phyloP scores from a whole-genome alignment of 2,329 filamentous ascomycete genomes.

The Trichocomaceae sp. region DNA sequence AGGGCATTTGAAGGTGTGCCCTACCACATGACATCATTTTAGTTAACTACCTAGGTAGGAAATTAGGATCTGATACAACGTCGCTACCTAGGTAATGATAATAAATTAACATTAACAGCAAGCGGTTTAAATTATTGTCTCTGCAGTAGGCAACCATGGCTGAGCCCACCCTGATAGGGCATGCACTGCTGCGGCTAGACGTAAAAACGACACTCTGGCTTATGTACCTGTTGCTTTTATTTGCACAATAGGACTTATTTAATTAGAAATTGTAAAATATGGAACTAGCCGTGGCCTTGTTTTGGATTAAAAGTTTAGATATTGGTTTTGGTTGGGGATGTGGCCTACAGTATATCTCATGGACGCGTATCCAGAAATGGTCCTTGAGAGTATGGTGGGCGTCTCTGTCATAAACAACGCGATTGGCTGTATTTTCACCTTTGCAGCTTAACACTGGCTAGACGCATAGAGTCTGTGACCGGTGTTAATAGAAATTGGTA shows the following conservation, averaged over 20 bases:
- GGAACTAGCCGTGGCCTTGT: conserved; percentile 50
- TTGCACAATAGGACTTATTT: conserved; percentile 46
- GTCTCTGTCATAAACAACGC: conserved; percentile 53
- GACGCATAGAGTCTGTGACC: background rate
- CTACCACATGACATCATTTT: too few relatives aligned
- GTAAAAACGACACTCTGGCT: conserved; percentile 49
- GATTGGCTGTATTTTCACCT: conserved; percentile 35
- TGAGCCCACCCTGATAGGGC: too few relatives aligned
- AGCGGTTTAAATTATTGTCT: too few relatives aligned
- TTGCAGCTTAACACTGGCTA: background rate
- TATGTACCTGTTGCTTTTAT: conserved; percentile 44
- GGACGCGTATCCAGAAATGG: conserved; percentile 52
- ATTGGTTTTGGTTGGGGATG: conserved; percentile 56
- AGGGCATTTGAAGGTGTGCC: too few relatives aligned
- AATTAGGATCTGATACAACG: too few relatives aligned
- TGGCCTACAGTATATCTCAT: conserved; percentile 52
- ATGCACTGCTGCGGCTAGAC: conserved; percentile 49
- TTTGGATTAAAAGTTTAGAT: conserved; percentile 51
- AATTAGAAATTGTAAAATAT: conserved; percentile 49
- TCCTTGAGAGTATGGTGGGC: conserved; percentile 53
- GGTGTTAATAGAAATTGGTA: background rate
- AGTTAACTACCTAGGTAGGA: too few relatives aligned
- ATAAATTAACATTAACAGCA: too few relatives aligned
- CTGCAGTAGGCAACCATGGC: too few relatives aligned
- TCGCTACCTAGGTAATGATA: too few relatives aligned